phyloP scores from a whole-genome alignment of 1,139 yeast genomes.

The Magnusiomyces suaveolens region DNA sequence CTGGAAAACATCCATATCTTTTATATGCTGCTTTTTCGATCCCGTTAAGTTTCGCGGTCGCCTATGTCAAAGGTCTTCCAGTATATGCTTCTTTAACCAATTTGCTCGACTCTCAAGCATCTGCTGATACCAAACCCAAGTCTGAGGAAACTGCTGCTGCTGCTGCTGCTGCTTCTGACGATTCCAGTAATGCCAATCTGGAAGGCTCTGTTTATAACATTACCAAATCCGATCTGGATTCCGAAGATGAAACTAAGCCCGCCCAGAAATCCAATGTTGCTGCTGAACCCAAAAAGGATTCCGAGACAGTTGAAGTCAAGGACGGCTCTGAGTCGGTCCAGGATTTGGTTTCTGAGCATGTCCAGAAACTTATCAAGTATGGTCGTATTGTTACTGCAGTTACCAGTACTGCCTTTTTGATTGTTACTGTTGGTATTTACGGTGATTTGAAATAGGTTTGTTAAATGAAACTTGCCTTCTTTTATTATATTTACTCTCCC shows the following conservation, averaged over 20 bases:
- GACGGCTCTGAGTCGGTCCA: not conserved
- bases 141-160: constrained; percentile 1
- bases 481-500: not conserved
- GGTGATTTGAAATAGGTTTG: constrained; percentile 19
- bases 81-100: constrained; percentile 5
- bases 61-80: constrained; percentile 8
- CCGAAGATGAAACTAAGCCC: constrained; percentile 5
- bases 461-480: too few species aligned
- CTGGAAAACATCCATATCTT: constrained; percentile 25
- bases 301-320: not conserved
- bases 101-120: constrained; percentile 5
- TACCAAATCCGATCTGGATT: constrained; percentile 2
- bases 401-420: constrained; percentile 21
- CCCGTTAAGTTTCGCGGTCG: constrained; percentile 16
- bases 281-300: not conserved
- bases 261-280: not conserved
- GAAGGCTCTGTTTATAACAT: constrained; percentile 7
- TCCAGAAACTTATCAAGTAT: constrained; percentile 1
- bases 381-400: constrained; percentile 17
- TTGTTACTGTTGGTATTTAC: constrained; percentile 26
- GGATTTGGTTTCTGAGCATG: not conserved
- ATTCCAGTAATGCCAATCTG: constrained; percentile 14
- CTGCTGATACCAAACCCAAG: not conserved
- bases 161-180: constrained; percentile 4
- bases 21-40: constrained; percentile 22